These are phyloP conservation scores for Metarhizium rileyi DNA, from an alignment of 2,329 filamentous ascomycete genomes.

Conservation along the genomic window DNA sequence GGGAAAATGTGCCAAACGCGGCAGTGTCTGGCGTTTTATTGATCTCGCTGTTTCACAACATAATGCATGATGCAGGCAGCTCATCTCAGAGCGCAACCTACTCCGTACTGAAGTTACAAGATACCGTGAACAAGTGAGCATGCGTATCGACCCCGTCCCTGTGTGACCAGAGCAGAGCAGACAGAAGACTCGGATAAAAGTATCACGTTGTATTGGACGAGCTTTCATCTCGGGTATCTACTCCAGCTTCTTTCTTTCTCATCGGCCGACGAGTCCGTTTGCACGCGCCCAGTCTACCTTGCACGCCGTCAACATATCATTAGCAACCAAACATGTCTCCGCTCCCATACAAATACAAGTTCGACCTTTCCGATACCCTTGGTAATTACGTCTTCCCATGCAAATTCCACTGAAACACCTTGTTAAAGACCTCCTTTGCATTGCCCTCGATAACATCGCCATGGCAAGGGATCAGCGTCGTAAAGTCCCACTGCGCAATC, in stretches of 20 bases:
- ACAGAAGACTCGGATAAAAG: too few relatives aligned
- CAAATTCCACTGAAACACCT: constrained; percentile 78
- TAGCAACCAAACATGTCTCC: background rate
- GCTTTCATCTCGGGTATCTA: constrained; percentile 1
- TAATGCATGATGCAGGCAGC: too few relatives aligned
- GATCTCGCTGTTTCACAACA: too few relatives aligned
- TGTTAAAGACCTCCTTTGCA: constrained; percentile 67
- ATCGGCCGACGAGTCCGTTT: background rate
- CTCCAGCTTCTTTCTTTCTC: background rate
- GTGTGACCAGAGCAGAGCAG: too few relatives aligned
- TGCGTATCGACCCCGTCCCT: too few relatives aligned
- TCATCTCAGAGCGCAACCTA: too few relatives aligned
- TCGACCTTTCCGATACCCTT: too few relatives aligned
- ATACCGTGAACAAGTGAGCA: too few relatives aligned
- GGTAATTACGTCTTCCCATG: constrained; percentile 21
- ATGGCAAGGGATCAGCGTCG: constrained; percentile 81
- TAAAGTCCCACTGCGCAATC: constrained; percentile 77
- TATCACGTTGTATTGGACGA: too few relatives aligned
- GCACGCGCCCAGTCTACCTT: background rate
- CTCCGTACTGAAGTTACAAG: too few relatives aligned
- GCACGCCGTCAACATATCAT: background rate
- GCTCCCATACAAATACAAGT: background rate
- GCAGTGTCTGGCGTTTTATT: too few relatives aligned
- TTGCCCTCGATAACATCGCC: constrained; percentile 72
- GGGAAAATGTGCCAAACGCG: too few relatives aligned